Evolutionary conservation across 1,284 basidiomycete species (phyloP), one percentile per base, ranked within the genome.

Genomic region (Ceratobasidium theobromae): DNA sequence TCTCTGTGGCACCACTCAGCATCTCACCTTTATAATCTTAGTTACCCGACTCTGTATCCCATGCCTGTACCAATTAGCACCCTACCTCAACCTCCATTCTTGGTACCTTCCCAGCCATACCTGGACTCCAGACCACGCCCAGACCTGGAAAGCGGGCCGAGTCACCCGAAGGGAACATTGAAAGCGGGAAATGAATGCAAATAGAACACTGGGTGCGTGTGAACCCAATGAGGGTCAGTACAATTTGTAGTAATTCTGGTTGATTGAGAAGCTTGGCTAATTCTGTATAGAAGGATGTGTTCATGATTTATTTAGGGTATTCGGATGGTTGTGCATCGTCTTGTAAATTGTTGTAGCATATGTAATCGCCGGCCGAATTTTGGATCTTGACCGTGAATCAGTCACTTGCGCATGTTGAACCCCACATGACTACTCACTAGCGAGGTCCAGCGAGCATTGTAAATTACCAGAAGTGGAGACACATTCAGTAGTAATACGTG

Each of bases 261-360:
- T 62, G 46, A 51, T 62, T 62, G 48, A 62, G 58, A 62, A 62
- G 58, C 46, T 62, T 48, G 41, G 32, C 21, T 38, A 35, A 38
- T 33, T 48, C 46, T 51, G 45, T n/a, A 30, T 18, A 33, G 46
- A 62, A 48, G 30, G 27, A 35, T 18, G 30, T 27, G 46, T 25
- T 62, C 35, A 21, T 27, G 21, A 40, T 62, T 51, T 49, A 25
- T 46, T 32, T 62, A 46, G 57, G 30, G 58, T 62, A 52, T 62
- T 48, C 25, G 40, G 33, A 32, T 32, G 25, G 33, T 48, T 18
- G 52, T 62, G 58, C 48, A 25, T n/a, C 18, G 35, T 51, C 25
- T 62, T 62, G 58, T 62, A 62, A 49, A 62, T 38, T 35, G 28
- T 30, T 62, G 58, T 62, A 62, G 30, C 58, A 62, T 62, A 62